A percentile compares a stretch with the other conserved stretches of the same genome.
phyloP scores from a whole-genome alignment of 352 stramenopile species.

The Globisporangium iwayamae region DNA sequence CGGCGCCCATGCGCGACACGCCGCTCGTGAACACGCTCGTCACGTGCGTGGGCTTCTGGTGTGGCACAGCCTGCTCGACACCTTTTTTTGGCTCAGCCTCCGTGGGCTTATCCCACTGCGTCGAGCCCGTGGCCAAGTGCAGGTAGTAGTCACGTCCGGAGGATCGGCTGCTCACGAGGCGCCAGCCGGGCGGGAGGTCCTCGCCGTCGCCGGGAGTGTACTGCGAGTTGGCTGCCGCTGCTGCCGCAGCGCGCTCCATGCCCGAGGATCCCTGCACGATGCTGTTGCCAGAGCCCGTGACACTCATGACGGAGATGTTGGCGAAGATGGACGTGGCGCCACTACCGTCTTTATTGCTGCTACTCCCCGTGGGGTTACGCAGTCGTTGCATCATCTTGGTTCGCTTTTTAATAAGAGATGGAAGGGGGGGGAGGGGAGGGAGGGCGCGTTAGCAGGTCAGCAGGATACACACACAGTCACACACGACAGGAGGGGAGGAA shows the following conservation, averaged over 20 bases:
- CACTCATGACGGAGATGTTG: constrained; percentile 29
- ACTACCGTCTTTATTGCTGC: constrained; percentile 25
- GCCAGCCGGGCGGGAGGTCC: constrained; percentile 59
- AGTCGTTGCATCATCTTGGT: constrained; percentile 64
- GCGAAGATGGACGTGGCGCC: constrained; percentile 51
- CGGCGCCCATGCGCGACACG: constrained; percentile 61
- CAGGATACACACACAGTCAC: neutral
- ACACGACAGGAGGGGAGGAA: neutral
- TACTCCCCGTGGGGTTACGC: constrained; percentile 39
- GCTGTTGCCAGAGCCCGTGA: constrained; percentile 38
- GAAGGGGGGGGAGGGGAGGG: too few species aligned
- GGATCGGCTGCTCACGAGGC: constrained; percentile 62
- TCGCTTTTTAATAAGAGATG: neutral
- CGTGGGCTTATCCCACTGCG: constrained; percentile 66
- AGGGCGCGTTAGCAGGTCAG: neutral
- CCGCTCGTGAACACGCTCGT: constrained; percentile 62
- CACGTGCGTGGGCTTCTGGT: constrained; percentile 12
- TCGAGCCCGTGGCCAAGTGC: constrained; percentile 59
- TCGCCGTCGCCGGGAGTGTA: constrained; percentile 18
- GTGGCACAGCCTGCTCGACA: constrained; percentile 15
- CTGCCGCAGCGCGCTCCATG: constrained; percentile 36
- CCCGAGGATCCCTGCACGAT: constrained; percentile 32
- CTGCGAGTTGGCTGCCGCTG: constrained; percentile 33
- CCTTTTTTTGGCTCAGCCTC: constrained; percentile 52
- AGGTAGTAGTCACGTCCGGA: constrained; percentile 71